Conservation (phyloP, 768 basidiomycete species). For the Rhodotorula taiwanensis region DNA sequence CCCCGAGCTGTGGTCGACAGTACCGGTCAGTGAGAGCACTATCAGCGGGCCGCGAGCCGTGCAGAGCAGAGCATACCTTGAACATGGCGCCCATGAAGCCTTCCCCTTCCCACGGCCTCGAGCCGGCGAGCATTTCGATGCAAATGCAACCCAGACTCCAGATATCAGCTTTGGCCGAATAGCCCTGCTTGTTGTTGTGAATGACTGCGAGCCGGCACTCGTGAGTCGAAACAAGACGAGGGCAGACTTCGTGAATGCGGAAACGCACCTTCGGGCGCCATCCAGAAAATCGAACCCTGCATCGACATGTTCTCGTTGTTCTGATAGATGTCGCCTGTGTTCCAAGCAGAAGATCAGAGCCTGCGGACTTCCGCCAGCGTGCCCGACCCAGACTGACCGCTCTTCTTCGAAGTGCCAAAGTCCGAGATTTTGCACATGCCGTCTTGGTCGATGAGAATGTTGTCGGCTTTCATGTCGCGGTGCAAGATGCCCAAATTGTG, state of each 20-base stretch:
- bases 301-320: conserved; percentile 67
- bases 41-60: not conserved
- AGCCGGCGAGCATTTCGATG: conserved; percentile 98
- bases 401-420: conserved; percentile 96
- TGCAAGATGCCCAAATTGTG: conserved; percentile 88
- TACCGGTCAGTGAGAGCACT: not conserved
- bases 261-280: conserved; percentile 88
- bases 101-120: conserved; percentile 85
- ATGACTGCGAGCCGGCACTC: conserved; percentile 47
- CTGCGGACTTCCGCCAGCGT: not conserved
- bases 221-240: not conserved
- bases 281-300: conserved; percentile 99
- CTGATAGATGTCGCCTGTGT: conserved; percentile 66
- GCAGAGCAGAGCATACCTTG: conserved; percentile 55
- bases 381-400: conserved; percentile 41
- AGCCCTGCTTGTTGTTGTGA: conserved; percentile 70
- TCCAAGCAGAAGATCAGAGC: too few species aligned
- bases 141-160: conserved; percentile 96
- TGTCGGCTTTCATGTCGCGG: conserved; percentile 94
- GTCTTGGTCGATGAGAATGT: conserved; percentile 86
- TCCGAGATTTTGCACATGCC: conserved; percentile 97
- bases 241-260: too few species aligned
- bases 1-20: conserved; percentile 58
- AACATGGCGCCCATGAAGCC: conserved; percentile 89
- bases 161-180: conserved; percentile 95